These are phyloP conservation scores for Marasmius oreades DNA, from an alignment of 1,284 basidiomycete species.

Conservation along the genomic window DNA sequence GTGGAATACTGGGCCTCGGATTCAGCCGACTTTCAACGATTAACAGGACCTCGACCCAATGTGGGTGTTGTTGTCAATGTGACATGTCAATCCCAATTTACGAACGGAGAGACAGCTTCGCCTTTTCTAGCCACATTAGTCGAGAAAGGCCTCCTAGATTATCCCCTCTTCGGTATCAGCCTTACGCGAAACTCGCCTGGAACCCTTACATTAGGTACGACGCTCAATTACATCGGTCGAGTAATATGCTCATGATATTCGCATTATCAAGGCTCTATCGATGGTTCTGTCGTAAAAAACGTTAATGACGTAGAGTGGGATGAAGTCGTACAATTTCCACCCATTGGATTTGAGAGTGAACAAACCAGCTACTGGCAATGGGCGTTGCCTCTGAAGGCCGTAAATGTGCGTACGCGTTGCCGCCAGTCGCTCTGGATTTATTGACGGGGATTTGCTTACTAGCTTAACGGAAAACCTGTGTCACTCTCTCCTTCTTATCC, in stretches of 20 bases:
- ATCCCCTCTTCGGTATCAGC: slow-evolving; percentile 70
- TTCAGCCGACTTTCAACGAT: slow-evolving; percentile 71
- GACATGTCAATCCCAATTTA: slow-evolving; percentile 3
- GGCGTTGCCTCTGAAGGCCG: slow-evolving; percentile 61
- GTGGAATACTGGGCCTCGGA: slow-evolving; percentile 70
- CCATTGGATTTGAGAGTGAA: slow-evolving; percentile 51
- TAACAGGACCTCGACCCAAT: slow-evolving; percentile 40
- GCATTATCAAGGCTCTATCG: slow-evolving; percentile 58
- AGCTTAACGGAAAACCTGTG: slow-evolving; percentile 63
- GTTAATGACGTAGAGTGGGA: slow-evolving; percentile 64
- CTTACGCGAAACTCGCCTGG: slow-evolving; percentile 58
- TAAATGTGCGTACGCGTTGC: slow-evolving; percentile 44
- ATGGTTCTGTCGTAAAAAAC: slow-evolving; percentile 62
- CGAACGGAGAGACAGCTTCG: slow-evolving; percentile 41
- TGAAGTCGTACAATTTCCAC: slow-evolving; percentile 68
- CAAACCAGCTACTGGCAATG: slow-evolving; percentile 78
- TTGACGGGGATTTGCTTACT: slow-evolving; percentile 8
- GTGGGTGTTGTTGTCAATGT: slow-evolving; percentile 33
- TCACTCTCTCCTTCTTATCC: slow-evolving; percentile 68
- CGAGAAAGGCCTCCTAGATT: slow-evolving; percentile 59
- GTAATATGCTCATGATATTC: not conserved
- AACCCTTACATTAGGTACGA: slow-evolving; percentile 58
- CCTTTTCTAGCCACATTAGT: slow-evolving; percentile 64
- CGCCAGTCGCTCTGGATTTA: not conserved
- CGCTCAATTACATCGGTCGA: not conserved